Base-by-base conservation (phyloP, 75 land plant genomes). In the Chamaecyparis obtusa region DNA sequence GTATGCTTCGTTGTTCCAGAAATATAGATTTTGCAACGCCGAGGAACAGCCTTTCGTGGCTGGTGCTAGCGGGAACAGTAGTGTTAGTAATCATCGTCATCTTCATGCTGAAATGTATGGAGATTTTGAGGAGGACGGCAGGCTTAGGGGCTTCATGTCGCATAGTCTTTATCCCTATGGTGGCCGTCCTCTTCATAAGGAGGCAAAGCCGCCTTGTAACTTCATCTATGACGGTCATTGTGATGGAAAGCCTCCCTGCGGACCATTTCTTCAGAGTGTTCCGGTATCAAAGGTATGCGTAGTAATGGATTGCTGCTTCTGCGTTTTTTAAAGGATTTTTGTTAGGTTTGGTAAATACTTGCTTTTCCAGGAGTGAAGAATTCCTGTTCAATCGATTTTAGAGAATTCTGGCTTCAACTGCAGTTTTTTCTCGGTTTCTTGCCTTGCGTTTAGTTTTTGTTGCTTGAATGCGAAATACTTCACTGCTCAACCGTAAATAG, bases 241-340 rank as follows among this genome's bases (percentile, higher is more conserved):
- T 81, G 51, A 13, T 46, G 33, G 46, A 46, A 81, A 3, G 11
- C 9, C 83, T 81, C 32, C 83, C 10, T 39, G 49, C 32, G 51
- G 30, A 49, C 51, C 51, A 44, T 81, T 81, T 81, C 83, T 46
- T n/a, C 83, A 81, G 46, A 44, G 83, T 41, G 83, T 81, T 46
- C 44, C 49, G 41, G 32, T 44, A 27, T 41, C 83, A 46, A 81
- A 81, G 83, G 83, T 81, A 44, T 9, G 75, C 32, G 32, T 72
- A 10, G 33, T 7, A 64, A 27, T 49, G 9, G 7, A 24, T 64
- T 6, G 69, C 69, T 64, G 69, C 8, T 64, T 64, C 27, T 21
- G 7, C 8, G 0, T 64, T 64, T 64, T 24, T 64, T 7, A 5
- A 17, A 5, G 69, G 0, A 64, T 64, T 27, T 27, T 27, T 8